Base-by-base conservation (phyloP, 306 rosid genomes). In the Astragalus glycyphyllos region DNA sequence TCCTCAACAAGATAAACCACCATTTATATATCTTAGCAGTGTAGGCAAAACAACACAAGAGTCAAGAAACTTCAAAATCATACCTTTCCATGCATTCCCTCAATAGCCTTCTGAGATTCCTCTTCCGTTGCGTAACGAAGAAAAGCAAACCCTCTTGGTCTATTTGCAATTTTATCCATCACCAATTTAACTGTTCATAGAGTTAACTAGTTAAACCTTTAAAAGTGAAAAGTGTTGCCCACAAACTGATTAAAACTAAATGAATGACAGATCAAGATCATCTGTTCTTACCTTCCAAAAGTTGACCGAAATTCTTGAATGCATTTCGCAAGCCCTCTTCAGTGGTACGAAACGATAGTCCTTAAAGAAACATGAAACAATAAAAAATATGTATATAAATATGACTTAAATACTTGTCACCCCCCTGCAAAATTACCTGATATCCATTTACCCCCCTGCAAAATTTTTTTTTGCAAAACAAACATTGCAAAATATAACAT, bases 1-100 rank as follows among this genome's bases (percentile, higher is more conserved):
- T 26, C 31, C 31, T 26, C 3, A 26, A 3, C 55, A 66, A 49
- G 64, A 56, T 54, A 48, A 58, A 31, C 6, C 57, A 35, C 14
- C n/a, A 58, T 37, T 37, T 75, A 14, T 14, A 17, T 26, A 61
- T 58, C 12, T 15, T 12, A 76, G 41, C 13, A 77, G 14, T 13
- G 11, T 40, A 63, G 35, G 10, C 12, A 58, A 54, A 11, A 41
- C 53, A 74, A 26, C 12, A 47, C 6, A 8, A 17, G 20, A 17
- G 29, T 23, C 29, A 23, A 58, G 32, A 77, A 13, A 26, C 26
- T 1, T 34, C 20, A 45, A 53, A 37, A 48, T 32, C 82, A 60
- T 68, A 93, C 98, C 97, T 88, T 88, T 70, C 98, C 94, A 72
- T 93, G 98, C 98, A 93, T 86, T 76, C 97, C 96, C 15, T 90